phyloP scores from a whole-genome alignment of 495 filamentous ascomycete species.

The Cercophora samala region DNA sequence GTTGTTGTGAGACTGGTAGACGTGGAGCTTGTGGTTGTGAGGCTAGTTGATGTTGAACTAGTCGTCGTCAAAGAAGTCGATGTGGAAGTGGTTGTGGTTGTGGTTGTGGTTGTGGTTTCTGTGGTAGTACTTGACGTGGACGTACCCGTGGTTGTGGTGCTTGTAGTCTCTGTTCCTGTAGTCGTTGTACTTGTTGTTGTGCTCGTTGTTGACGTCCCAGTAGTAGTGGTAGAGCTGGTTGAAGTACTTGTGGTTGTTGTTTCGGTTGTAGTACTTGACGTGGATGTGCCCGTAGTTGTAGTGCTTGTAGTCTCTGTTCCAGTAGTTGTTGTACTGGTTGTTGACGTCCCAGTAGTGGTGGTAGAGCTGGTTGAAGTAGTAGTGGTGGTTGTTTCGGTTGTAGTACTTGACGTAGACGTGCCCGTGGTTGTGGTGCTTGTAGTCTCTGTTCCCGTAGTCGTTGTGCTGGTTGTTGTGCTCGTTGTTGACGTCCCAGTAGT shows the following conservation, averaged over 20 bases:
- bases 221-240: not conserved
- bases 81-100: not conserved
- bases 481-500: not conserved
- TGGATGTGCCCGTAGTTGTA: not conserved
- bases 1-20: not conserved
- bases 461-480: not conserved
- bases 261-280: not conserved
- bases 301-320: not conserved
- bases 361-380: not conserved
- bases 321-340: not conserved
- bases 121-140: not conserved
- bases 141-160: not conserved
- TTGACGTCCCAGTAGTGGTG: not conserved
- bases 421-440: not conserved
- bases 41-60: not conserved
- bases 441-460: too few relatives aligned
- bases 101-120: not conserved
- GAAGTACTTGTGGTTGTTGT: not conserved
- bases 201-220: not conserved
- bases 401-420: not conserved
- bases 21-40: not conserved
- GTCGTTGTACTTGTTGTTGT: not conserved
- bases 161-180: too few relatives aligned
- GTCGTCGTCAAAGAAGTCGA: not conserved
- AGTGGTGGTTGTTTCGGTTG: not conserved